phyloP scores from a whole-genome alignment of 2,329 filamentous ascomycete genomes.

The Lasiodiplodia theobromae region DNA sequence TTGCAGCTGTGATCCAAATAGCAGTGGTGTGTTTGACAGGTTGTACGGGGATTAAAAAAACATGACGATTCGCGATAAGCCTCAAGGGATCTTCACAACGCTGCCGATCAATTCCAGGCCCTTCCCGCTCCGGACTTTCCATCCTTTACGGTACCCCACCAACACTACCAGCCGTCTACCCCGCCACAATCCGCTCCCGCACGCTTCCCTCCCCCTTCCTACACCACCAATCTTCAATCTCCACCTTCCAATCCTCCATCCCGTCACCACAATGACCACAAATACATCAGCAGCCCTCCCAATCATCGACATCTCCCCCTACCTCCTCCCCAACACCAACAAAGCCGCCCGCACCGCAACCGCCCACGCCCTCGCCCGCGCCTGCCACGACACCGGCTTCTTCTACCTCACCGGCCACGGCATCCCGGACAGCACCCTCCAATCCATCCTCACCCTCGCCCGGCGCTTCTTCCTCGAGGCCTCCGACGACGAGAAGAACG shows the following conservation, averaged over 20 bases:
- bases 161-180: not conserved
- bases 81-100: not conserved
- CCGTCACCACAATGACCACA: not conserved
- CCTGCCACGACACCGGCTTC: conserved; percentile 51
- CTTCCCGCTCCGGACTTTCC: not conserved
- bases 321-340: conserved; percentile 37
- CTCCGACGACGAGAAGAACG: conserved; percentile 40
- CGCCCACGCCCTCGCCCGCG: conserved; percentile 43
- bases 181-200: not conserved
- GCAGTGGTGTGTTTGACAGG: not conserved
- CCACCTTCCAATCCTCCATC: no score
- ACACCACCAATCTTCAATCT: not conserved
- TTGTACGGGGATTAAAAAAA: not conserved
- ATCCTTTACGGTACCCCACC: not conserved
- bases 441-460: conserved; percentile 41
- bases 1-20: not conserved
- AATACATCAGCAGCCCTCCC: conserved; percentile 40
- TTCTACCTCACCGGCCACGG: conserved; percentile 54
- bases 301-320: conserved; percentile 52
- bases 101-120: conserved; percentile 14
- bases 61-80: not conserved
- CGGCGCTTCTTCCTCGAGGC: conserved; percentile 44
- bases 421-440: conserved; percentile 40
- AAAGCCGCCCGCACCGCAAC: conserved; percentile 35
- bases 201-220: not conserved